A percentile compares a stretch with the other conserved stretches of the same genome.
Evolutionary conservation across 2,329 filamentous ascomycete genomes (phyloP).

Genomic region (Aspergillus spinulosporus): DNA sequence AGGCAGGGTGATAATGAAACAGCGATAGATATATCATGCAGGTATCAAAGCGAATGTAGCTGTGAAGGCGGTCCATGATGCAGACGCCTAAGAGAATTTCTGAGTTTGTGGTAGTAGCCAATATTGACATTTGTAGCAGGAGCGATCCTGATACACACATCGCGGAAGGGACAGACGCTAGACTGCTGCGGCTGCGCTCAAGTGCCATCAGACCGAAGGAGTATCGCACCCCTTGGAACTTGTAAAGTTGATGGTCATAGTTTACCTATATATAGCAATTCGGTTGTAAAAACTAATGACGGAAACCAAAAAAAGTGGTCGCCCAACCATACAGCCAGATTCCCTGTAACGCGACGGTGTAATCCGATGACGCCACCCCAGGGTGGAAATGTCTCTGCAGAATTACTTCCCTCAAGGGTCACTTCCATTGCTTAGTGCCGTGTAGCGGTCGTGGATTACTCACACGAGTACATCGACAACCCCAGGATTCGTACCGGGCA

Average conservation of each 20-base stretch:
- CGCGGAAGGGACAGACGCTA: background rate
- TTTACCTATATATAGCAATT: background rate
- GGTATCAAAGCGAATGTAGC: background rate
- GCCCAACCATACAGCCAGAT: constrained; percentile 38
- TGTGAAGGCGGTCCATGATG: background rate
- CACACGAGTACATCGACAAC: constrained; percentile 55
- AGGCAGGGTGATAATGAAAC: constrained; percentile 4
- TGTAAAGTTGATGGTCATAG: background rate
- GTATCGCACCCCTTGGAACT: background rate
- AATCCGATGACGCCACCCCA: constrained; percentile 56
- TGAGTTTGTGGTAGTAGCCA: background rate
- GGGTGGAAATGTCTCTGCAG: constrained; percentile 58
- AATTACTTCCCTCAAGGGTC: constrained; percentile 61
- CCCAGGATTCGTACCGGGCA: constrained; percentile 59
- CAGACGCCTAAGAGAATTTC: background rate
- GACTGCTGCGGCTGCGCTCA: too few species aligned
- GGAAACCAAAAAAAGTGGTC: constrained; percentile 29
- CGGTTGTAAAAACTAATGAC: background rate
- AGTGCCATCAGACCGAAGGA: too few species aligned
- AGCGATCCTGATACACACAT: background rate
- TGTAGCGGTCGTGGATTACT: constrained; percentile 57
- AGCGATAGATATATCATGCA: constrained; percentile 4
- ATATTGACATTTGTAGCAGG: background rate
- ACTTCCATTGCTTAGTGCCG: constrained; percentile 55
- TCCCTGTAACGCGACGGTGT: constrained; percentile 48